These are phyloP conservation scores for Fusarium sp. DNA, from an alignment of 2,329 filamentous ascomycete species.

Conservation along the genomic window DNA sequence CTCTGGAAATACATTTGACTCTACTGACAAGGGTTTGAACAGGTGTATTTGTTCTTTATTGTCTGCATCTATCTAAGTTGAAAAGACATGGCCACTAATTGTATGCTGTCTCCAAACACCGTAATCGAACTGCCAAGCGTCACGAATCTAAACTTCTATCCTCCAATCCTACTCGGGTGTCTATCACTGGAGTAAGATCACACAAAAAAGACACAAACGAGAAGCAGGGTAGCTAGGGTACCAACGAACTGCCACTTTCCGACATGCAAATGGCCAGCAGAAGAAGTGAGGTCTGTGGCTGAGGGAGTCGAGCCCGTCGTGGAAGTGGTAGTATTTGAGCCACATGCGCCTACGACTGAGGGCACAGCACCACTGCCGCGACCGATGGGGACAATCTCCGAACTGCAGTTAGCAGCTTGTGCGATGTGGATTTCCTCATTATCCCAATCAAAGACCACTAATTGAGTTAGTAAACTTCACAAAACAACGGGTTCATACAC, in stretches of 20 bases:
- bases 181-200: no score
- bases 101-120: background rate
- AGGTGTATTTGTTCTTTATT: background rate
- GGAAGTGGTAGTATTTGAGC: background rate
- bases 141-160: background rate
- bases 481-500: rapidly evolving
- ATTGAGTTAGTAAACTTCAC: background rate
- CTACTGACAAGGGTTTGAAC: background rate
- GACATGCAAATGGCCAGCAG: background rate
- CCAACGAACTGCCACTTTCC: background rate
- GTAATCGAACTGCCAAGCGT: background rate
- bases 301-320: background rate
- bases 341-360: slow-evolving; percentile 26
- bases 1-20: background rate
- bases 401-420: slow-evolving; percentile 43
- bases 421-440: slow-evolving; percentile 46
- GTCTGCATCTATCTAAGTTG: background rate
- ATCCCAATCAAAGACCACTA: slow-evolving; percentile 47
- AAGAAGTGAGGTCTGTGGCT: background rate
- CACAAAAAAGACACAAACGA: no score
- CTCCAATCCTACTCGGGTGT: background rate
- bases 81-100: no score
- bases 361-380: slow-evolving; percentile 47
- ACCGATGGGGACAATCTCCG: slow-evolving; percentile 44
- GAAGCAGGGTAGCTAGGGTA: no score